Evolutionary conservation across 1,284 basidiomycete genomes (phyloP).

Genomic region (Puccinia polysora): DNA sequence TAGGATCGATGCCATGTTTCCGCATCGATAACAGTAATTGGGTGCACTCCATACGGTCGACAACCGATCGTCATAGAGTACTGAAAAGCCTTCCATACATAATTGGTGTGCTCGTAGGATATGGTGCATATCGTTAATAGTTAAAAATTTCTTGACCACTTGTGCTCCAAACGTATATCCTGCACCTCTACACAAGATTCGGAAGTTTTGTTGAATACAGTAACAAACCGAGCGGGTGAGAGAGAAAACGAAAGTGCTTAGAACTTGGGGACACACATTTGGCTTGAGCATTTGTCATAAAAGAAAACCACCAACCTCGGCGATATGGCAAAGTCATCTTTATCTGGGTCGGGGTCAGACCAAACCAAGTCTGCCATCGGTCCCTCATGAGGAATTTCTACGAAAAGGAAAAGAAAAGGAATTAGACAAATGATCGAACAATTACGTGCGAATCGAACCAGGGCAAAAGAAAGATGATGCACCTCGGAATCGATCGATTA

Average conservation of each 20-base stretch:
- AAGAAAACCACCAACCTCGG: slow-evolving; percentile 65
- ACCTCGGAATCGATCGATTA: slow-evolving; percentile 96
- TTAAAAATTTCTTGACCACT: slow-evolving; percentile 95
- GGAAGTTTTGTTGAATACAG: too few relatives aligned
- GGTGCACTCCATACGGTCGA: slow-evolving; percentile 98
- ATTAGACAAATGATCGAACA: background rate
- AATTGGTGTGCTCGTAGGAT: slow-evolving; percentile 97
- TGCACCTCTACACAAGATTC: slow-evolving; percentile 71
- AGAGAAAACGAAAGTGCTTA: too few relatives aligned
- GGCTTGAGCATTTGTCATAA: too few relatives aligned
- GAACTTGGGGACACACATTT: too few relatives aligned
- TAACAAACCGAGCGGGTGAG: too few relatives aligned
- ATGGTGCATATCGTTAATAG: slow-evolving; percentile 91
- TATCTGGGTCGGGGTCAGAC: slow-evolving; percentile 98
- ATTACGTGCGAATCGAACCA: background rate
- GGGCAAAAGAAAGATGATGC: slow-evolving; percentile 45
- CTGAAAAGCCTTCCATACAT: slow-evolving; percentile 97
- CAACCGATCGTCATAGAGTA: slow-evolving; percentile 87
- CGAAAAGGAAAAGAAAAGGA: background rate
- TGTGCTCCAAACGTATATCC: slow-evolving; percentile 98
- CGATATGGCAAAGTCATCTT: slow-evolving; percentile 98
- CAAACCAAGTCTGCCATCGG: slow-evolving; percentile 99
- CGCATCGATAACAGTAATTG: slow-evolving; percentile 97
- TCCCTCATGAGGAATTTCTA: slow-evolving; percentile 98
- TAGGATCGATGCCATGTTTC: slow-evolving; percentile 91